Conservation (phyloP, 148 eudicot species). For the Rheum nobile region DNA sequence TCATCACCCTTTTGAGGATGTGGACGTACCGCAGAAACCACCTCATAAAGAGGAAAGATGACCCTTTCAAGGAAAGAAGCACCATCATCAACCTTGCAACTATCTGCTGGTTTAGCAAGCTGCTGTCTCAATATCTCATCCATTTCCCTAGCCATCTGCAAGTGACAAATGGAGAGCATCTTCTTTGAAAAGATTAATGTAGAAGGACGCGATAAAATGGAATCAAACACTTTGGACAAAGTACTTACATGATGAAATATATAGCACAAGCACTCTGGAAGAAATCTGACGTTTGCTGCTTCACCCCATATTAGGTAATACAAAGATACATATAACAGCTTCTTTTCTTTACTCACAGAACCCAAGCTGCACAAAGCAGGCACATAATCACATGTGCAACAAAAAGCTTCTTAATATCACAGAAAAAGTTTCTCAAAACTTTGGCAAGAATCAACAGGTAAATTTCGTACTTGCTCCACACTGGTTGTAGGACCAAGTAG, state of each 20-base stretch:
- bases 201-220: neutral
- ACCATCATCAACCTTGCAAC: conserved; percentile 64
- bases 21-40: conserved; percentile 71
- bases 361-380: conserved; percentile 58
- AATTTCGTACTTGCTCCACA: conserved; percentile 76
- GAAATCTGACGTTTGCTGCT: conserved; percentile 89
- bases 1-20: neutral
- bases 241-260: conserved; percentile 90
- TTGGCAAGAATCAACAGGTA: neutral
- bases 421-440: neutral
- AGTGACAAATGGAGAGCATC: neutral
- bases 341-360: conserved; percentile 77
- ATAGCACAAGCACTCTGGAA: conserved; percentile 99
- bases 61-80: conserved; percentile 78
- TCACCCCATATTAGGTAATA: conserved; percentile 97
- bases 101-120: conserved; percentile 68
- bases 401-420: neutral
- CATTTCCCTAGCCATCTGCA: conserved; percentile 89
- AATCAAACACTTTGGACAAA: neutral
- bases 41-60: conserved; percentile 67
- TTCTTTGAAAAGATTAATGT: neutral
- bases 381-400: conserved; percentile 2
- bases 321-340: conserved; percentile 56
- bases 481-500: conserved; percentile 68
- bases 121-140: conserved; percentile 76